Base-by-base conservation (phyloP, 768 basidiomycete genomes). In the Suillus brevipes region DNA sequence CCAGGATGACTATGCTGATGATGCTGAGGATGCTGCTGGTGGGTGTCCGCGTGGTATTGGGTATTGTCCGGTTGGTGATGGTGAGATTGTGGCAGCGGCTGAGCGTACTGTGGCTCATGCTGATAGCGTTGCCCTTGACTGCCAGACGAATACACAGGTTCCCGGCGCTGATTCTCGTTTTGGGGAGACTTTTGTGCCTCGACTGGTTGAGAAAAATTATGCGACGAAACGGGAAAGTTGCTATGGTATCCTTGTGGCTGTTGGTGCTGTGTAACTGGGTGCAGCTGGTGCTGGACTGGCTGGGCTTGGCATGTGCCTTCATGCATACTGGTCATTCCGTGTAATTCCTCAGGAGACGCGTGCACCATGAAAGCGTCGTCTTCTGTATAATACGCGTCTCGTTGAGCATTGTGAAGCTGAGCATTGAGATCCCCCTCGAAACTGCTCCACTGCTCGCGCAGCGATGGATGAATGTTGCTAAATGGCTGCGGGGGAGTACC, bases 381-480 rank as follows among this genome's bases (percentile, higher is more conserved):
- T 3, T 74, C 71, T n/a, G 67, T 62, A 18, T 69, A 66, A 43
- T 71, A 70, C 37, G 73, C 67, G 12, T 78, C 77, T 16, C 65
- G 68, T 53, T 69, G 68, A 13, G 68, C 72, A 65, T 80, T 79
- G 49, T 80, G 77, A 18, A 87, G 80, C 71, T 86, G 86, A 14
- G 78, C 75, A 34, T 78, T 77, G 66, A 89, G 81, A 36, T 82
- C 80, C 0, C 82, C 85, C 12, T 87, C 85, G 67, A 89, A 88
- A n/a, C 74, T 77, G 63, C 81, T 78, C 67, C 87, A 78, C 58
- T 89, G 86, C 60, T 82, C 79, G 13, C 86, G 81, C 61, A 89
- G 74, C 59, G 79, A 84, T 4, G 86, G 86, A 70, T 89, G 87
- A 16, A 84, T 81, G 53, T 79, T 78, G 4, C 79, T 81, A 61